Base-by-base conservation (phyloP, 225 moss, liverwort and hornwort species). In the Rhytidiadelphus loreus region DNA sequence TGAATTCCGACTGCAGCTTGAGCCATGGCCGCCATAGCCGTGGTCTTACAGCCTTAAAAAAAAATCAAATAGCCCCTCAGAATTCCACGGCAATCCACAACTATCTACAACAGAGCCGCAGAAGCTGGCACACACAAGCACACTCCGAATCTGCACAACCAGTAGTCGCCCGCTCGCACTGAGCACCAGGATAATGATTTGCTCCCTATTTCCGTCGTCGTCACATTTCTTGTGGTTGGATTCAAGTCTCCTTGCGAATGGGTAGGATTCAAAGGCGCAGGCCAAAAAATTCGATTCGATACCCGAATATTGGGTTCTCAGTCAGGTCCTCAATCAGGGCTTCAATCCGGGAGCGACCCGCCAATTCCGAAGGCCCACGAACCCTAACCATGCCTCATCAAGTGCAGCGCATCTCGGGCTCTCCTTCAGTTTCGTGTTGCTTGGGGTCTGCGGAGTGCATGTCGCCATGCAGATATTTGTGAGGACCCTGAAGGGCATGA, bases 401-500 rank as follows among this genome's bases (percentile, higher is more conserved):
- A 26, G 5, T n/a, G 37, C 16, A 77, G 37, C 55, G 4, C 44
- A 9, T 6, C 10, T 2, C 24, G 9, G 3, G 30, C 16, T 12
- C 39, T 48, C 33, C 44, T 73, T n/a, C 43, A 19, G 23, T 46
- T 63, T 72, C 8, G 71, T 44, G 46, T 46, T 24, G 29, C 25
- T 21, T 46, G 28, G 29, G 18, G 65, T 52, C 46, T 46, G 71
- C 64, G 70, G 83, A n/a, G 61, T 37, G 62, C 32, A 25, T 76
- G 72, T 74, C 75, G 81, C 83, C 79, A 93, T 95, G 96, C 94
- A 93, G 92, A 94, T 96, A 83, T 92, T 93, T 89, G 94, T 93
- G 90, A 95, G 93, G 94, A 94, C 95, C 89, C 93, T 94, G 43
- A 94, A 92, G 92, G 95, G 94, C 83, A 96, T 95, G 94, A 96